Base-by-base conservation (phyloP, 2,329 filamentous ascomycete genomes). In the Tolypocladium ophioglossoides region DNA sequence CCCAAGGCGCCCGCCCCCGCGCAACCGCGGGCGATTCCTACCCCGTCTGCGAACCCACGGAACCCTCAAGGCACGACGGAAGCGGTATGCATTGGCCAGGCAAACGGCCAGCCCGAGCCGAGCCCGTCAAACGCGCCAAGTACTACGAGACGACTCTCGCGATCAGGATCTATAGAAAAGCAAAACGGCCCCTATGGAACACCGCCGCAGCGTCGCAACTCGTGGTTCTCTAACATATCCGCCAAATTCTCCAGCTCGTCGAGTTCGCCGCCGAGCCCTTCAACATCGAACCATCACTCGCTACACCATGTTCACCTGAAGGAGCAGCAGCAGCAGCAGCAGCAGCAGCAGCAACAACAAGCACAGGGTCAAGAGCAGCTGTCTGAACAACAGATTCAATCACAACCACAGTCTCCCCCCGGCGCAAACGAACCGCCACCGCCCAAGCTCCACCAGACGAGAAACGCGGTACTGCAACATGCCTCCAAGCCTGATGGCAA, bases 221-320 rank as follows among this genome's bases (percentile, higher is more conserved):
- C 91, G 16, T 99, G 94, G 94, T 91, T 97, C 64, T 89, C 89
- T 54, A 96, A 84, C 65, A 83, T 97, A 61, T 95, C 90, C 59
- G 92, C 89, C 60, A 96, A 95, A 68, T 96, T 97, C 73, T 91
- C 44, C 18, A 84, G 83, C 32, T 74, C 74, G 20, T 69, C 78
- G 58, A 67, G 58, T 58, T 67, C 63, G n/a, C 59, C 65, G 30
- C 57, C 65, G 61, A 52, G 68, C 34, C 70, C 68, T 34, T 53
- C 68, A n/a, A 41, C 57, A 4, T 34, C 52, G 39, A 55, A 58
- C 18, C 56, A 59, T 22, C 48, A 58, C 40, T 53, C 55, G 1
- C 40, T 47, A 10, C 55, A 58, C 27, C 57, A 57, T 32, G 39
- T 56, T 3, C 55, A 56, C 10, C 53, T 52, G 11, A 56, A 61